Evolutionary conservation across 352 stramenopile species (phyloP).

Genomic region (Pythium plurisporium): DNA sequence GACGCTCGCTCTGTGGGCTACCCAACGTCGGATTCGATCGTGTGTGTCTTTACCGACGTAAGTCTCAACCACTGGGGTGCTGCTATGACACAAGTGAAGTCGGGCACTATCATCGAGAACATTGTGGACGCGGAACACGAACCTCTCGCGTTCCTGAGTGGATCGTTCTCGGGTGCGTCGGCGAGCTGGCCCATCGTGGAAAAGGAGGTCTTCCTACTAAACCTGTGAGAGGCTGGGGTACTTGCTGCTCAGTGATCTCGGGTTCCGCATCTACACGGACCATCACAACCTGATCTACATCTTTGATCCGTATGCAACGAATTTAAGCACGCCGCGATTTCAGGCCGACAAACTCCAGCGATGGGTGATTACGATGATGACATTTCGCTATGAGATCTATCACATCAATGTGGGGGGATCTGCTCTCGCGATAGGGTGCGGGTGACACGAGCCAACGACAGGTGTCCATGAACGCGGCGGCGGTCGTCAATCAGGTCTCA

Average conservation of each 20-base stretch:
- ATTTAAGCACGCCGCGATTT: slow-evolving; percentile 9
- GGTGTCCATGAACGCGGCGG: too few species aligned
- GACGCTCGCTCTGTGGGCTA: slow-evolving; percentile 14
- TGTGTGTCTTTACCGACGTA: slow-evolving; percentile 26
- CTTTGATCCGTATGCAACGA: slow-evolving; percentile 18
- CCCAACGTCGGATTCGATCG: slow-evolving; percentile 5
- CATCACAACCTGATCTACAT: slow-evolving; percentile 26
- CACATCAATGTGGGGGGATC: slow-evolving; percentile 27
- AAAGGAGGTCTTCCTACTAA: slow-evolving; percentile 28
- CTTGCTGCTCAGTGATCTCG: slow-evolving; percentile 10
- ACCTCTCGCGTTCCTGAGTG: slow-evolving; percentile 24
- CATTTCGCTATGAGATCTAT: slow-evolving; percentile 26
- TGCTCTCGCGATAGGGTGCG: slow-evolving; percentile 25
- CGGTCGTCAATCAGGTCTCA: slow-evolving; percentile 1
- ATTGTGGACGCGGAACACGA: slow-evolving; percentile 17
- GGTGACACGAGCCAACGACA: neutral
- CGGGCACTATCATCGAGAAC: neutral
- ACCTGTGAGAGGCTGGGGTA: slow-evolving; percentile 23
- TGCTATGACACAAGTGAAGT: slow-evolving; percentile 11
- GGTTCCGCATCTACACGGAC: slow-evolving; percentile 26
- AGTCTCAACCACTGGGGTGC: slow-evolving; percentile 23
- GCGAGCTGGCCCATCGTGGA: slow-evolving; percentile 20
- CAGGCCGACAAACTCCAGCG: slow-evolving; percentile 30
- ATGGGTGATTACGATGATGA: slow-evolving; percentile 18
- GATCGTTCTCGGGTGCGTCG: slow-evolving; percentile 4